These are phyloP conservation scores for Setaria viridis DNA, from an alignment of 202 grass and related monocot genomes.

Conservation along the genomic window DNA sequence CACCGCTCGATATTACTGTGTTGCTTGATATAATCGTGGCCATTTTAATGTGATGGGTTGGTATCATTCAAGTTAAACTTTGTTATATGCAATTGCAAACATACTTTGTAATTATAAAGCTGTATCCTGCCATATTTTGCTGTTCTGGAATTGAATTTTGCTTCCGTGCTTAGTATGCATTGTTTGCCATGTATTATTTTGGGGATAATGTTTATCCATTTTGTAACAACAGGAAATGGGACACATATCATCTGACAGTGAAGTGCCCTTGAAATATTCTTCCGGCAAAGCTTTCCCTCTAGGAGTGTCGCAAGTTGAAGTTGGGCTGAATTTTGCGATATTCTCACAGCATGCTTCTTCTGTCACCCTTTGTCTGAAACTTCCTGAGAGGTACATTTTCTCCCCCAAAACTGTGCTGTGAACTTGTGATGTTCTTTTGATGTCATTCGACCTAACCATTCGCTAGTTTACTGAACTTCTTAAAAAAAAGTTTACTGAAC, in stretches of 20 bases:
- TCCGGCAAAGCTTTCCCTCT: slow-evolving; percentile 74
- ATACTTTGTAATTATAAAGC: background rate
- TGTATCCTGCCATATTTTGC: background rate
- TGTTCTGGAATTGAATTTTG: background rate
- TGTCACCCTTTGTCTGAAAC: slow-evolving; percentile 80
- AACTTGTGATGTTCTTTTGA: slow-evolving; percentile 34
- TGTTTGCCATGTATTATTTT: background rate
- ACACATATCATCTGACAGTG: slow-evolving; percentile 12
- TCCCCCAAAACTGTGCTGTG: slow-evolving; percentile 5
- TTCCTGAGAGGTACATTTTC: slow-evolving; percentile 54
- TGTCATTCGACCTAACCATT: slow-evolving; percentile 15
- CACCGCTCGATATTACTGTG: background rate
- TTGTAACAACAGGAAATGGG: slow-evolving; percentile 59
- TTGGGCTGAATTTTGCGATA: slow-evolving; percentile 81
- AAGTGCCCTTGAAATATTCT: slow-evolving; percentile 65
- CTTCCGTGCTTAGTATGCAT: background rate
- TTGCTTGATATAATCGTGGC: background rate
- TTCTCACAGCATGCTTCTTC: slow-evolving; percentile 89
- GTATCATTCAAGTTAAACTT: background rate
- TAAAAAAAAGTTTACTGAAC: slow-evolving; percentile 1
- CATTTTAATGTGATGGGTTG: background rate
- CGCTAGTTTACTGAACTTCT: background rate
- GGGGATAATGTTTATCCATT: slow-evolving; percentile 36
- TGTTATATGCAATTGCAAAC: background rate
- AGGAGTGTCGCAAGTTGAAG: slow-evolving; percentile 76